A percentile compares a stretch with the other conserved stretches of the same genome.
Evolutionary conservation across 352 stramenopile species (phyloP).

Genomic region (Phytopythium cucurbitacearum): DNA sequence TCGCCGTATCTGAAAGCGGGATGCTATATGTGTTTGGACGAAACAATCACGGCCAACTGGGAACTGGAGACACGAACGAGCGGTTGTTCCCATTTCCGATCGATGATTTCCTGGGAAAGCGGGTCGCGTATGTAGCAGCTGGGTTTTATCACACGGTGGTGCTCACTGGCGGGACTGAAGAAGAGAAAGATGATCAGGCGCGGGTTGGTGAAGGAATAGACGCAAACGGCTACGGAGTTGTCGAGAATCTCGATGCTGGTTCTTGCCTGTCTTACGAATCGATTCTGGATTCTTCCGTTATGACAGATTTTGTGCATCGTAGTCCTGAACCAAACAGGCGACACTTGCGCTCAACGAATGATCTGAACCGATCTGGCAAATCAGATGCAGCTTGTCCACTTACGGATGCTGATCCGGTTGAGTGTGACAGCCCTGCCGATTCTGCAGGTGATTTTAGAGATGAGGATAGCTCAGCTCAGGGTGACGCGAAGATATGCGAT

Average conservation of each 20-base stretch:
- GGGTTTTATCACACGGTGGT: conserved; percentile 94
- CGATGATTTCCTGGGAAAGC: conserved; percentile 88
- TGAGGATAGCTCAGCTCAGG: not conserved
- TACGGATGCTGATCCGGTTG: too few relatives aligned
- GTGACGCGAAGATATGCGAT: too few relatives aligned
- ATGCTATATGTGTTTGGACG: conserved; percentile 91
- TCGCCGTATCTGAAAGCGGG: conserved; percentile 86
- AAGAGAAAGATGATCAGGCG: conserved; percentile 33
- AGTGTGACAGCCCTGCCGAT: not conserved
- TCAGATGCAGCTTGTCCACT: too few relatives aligned
- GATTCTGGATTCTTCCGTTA: not conserved
- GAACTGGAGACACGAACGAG: conserved; percentile 88
- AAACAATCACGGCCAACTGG: conserved; percentile 94
- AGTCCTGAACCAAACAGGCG: too few relatives aligned
- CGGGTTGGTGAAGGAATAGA: too few relatives aligned
- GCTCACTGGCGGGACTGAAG: conserved; percentile 73
- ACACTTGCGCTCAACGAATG: too few relatives aligned
- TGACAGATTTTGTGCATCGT: not conserved
- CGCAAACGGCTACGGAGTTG: too few relatives aligned
- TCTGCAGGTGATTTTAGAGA: not conserved
- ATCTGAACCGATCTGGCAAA: too few relatives aligned
- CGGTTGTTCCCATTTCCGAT: conserved; percentile 82
- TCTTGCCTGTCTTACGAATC: not conserved
- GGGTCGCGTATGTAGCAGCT: conserved; percentile 83
- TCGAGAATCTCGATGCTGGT: too few relatives aligned